These are phyloP conservation scores for Fraxinus nigra DNA, from an alignment of 305 asterid species.

Conservation along the genomic window DNA sequence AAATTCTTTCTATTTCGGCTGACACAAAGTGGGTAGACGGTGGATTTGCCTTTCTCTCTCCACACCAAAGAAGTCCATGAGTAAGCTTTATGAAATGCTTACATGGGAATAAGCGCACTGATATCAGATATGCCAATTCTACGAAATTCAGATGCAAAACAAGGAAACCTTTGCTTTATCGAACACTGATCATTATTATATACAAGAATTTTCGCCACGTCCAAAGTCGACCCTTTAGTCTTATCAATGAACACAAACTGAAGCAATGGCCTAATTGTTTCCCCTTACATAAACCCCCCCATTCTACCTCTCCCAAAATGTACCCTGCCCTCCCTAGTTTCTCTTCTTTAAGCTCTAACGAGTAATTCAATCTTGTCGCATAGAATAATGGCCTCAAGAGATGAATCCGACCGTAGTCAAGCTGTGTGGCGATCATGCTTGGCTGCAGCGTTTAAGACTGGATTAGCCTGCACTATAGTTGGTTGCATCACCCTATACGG, in stretches of 20 bases:
- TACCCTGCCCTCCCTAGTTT: neutral
- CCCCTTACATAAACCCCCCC: constrained; percentile 39
- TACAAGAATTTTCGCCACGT: constrained; percentile 27
- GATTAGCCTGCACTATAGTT: constrained; percentile 70
- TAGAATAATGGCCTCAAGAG: constrained; percentile 23
- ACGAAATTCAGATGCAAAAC: neutral
- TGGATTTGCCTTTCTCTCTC: neutral
- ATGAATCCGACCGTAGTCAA: constrained; percentile 34
- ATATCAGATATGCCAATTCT: neutral
- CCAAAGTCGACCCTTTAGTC: constrained; percentile 53
- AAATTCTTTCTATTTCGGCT: constrained; percentile 16
- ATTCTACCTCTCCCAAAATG: constrained; percentile 7
- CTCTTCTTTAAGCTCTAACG: neutral
- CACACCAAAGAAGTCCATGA: constrained; percentile 29
- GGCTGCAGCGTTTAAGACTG: constrained; percentile 67
- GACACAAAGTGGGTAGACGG: constrained; percentile 31
- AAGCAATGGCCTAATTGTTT: neutral
- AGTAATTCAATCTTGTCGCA: neutral
- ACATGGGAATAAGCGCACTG: constrained; percentile 32
- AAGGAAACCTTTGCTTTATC: constrained; percentile 40
- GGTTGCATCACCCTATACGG: constrained; percentile 62
- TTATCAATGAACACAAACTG: constrained; percentile 41
- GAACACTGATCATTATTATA: constrained; percentile 35
- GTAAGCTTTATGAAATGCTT: constrained; percentile 25
- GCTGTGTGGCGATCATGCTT: constrained; percentile 61